phyloP scores from a whole-genome alignment of 108 stramenopile genomes.

The Hondaea fermentalgiana region DNA sequence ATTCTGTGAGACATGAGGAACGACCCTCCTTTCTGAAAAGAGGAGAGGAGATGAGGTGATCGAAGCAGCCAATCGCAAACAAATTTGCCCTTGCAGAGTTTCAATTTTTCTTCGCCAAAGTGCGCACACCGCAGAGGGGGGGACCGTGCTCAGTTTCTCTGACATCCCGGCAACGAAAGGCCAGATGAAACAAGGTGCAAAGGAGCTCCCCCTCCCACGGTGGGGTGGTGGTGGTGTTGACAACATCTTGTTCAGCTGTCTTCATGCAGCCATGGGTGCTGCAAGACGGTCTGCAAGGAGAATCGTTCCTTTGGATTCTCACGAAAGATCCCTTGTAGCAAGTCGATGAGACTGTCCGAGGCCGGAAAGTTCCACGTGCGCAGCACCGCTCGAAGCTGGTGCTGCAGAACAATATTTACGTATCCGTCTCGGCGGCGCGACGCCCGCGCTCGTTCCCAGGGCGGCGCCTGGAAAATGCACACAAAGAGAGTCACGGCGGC shows the following conservation, averaged over 20 bases:
- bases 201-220: no score
- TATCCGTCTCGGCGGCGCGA: background rate
- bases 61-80: no score
- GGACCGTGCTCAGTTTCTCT: no score
- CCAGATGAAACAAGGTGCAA: no score
- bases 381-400: background rate
- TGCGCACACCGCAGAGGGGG: no score
- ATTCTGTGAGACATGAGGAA: no score
- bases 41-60: no score
- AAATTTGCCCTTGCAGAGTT: no score
- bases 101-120: no score
- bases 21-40: no score
- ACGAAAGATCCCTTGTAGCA: background rate
- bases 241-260: background rate
- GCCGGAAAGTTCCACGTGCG: background rate
- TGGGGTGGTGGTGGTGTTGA: no score
- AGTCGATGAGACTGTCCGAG: background rate
- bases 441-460: background rate
- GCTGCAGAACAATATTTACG: background rate
- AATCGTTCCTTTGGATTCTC: background rate
- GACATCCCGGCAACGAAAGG: no score
- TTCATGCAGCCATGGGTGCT: background rate
- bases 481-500: constrained; percentile 6
- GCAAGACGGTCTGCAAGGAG: background rate
- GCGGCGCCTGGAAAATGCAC: background rate